Evolutionary conservation across 176 grass and related monocot genomes (phyloP).

Genomic region (Zizania latifolia): DNA sequence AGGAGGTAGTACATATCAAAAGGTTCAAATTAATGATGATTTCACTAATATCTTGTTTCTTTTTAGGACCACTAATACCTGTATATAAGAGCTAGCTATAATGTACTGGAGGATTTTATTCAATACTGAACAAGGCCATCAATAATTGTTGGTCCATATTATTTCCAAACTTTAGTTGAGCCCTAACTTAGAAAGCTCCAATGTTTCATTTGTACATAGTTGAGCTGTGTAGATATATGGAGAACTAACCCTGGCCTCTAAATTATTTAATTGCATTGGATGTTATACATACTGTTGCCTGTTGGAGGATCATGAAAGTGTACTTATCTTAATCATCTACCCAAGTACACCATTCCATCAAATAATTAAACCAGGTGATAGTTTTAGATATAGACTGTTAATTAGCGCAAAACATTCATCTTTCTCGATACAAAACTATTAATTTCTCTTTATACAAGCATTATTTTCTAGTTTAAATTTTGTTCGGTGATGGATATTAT

Average conservation of each 20-base stretch:
- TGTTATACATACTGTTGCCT: too few relatives aligned
- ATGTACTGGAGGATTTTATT: background rate
- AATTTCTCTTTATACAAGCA: too few relatives aligned
- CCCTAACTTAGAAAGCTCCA: background rate
- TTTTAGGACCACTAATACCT: background rate
- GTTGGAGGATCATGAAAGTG: background rate
- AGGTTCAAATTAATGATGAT: too few relatives aligned
- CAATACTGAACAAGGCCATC: background rate
- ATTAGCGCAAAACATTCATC: too few relatives aligned
- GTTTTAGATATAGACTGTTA: background rate
- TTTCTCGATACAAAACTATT: too few relatives aligned
- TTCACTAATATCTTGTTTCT: background rate
- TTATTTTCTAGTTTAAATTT: too few relatives aligned
- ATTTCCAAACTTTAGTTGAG: background rate
- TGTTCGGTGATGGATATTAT: too few relatives aligned
- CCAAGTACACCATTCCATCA: too few relatives aligned
- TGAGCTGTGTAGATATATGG: background rate
- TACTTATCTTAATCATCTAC: background rate
- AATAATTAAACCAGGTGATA: slow-evolving; percentile 7
- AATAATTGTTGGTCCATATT: background rate
- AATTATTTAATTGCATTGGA: background rate
- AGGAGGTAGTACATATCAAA: too few relatives aligned
- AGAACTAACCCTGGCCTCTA: background rate
- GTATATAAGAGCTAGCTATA: background rate
- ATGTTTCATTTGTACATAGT: background rate